Base-by-base conservation (phyloP, 805 yeast genomes). In the Candida manassasensis region DNA sequence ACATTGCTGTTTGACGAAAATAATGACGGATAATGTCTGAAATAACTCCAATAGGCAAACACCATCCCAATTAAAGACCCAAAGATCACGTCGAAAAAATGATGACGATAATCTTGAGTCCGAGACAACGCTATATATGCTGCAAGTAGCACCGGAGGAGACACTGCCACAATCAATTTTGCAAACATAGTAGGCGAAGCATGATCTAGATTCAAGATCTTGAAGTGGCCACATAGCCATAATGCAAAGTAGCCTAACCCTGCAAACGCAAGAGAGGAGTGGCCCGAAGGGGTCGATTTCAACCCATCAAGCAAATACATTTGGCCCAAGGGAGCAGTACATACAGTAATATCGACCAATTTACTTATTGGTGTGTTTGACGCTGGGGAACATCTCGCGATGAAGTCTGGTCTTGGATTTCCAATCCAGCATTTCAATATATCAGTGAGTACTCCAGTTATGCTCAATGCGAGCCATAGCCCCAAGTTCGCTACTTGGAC, bases 401-500 rank as follows among this genome's bases (percentile, higher is more conserved):
- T 44, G 42, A 67, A 67, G 38, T 67, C 73, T 3, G 73, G 73
- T 36, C 73, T 46, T 22, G 64, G 71, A 38, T 67, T 51, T 3
- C 67, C 68, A 19, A 57, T 67, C 62, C 58, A 63, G 34, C 52
- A 52, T 45, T 63, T 65, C 42, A 62, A 48, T 21, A 61, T 48
- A 45, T 60, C 73, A 34, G 66, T 67, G 33, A 57, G 32, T 22
- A 53, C 59, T 15, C 58, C 59, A 19, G 62, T 51, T 15, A 58
- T 28, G 15, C 51, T 42, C 15, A 57, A 53, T 13, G 60, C 47
- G 16, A 59, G 38, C 41, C 55, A 46, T 24, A 59, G 50, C 4
- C 64, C 67, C 32, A 61, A 49, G 9, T 48, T 39, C 12, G 63
- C 53, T 5, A 55, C 51, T 40, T 55, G 63, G 18, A 56, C 40